Conservation (phyloP, 2,329 filamentous ascomycete species). For the Cordyceps farinosa region DNA sequence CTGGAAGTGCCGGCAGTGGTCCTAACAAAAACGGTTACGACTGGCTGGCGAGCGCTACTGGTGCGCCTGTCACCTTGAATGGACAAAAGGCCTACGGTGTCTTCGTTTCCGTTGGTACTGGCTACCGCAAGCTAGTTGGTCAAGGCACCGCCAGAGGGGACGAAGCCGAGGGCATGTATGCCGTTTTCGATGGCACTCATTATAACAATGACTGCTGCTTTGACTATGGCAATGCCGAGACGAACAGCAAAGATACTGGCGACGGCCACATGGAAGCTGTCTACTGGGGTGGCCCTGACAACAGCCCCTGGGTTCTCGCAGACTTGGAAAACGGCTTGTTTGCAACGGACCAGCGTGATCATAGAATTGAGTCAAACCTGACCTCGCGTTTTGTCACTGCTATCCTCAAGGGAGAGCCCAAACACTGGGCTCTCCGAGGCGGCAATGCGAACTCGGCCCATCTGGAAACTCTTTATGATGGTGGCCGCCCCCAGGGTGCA, state of each 20-base stretch:
- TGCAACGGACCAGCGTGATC: conserved; percentile 49
- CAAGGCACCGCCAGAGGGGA: conserved; percentile 54
- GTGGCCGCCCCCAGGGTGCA: conserved; percentile 50
- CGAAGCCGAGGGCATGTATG: conserved; percentile 56
- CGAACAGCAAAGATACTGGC: conserved; percentile 50
- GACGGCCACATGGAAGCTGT: conserved; percentile 67
- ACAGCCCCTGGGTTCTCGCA: conserved; percentile 65
- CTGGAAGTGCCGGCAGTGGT: conserved; percentile 54
- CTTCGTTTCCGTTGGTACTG: conserved; percentile 57
- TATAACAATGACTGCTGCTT: conserved; percentile 57
- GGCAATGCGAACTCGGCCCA: conserved; percentile 51
- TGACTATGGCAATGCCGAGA: conserved; percentile 57
- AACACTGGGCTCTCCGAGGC: conserved; percentile 58
- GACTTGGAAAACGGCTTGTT: conserved; percentile 66
- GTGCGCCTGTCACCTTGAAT: conserved; percentile 58
- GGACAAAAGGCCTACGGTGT: conserved; percentile 62
- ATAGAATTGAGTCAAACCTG: conserved; percentile 50
- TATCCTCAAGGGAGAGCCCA: conserved; percentile 52
- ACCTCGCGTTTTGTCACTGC: conserved; percentile 55
- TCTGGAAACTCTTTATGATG: conserved; percentile 57
- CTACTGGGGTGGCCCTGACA: conserved; percentile 60
- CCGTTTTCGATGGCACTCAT: conserved; percentile 56
- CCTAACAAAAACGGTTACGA: conserved; percentile 56
- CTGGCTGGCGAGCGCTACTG: conserved; percentile 55
- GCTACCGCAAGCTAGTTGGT: conserved; percentile 58